Evolutionary conservation across 2,329 filamentous ascomycete genomes (phyloP).

Genomic region (Dothideomycetes sp.): DNA sequence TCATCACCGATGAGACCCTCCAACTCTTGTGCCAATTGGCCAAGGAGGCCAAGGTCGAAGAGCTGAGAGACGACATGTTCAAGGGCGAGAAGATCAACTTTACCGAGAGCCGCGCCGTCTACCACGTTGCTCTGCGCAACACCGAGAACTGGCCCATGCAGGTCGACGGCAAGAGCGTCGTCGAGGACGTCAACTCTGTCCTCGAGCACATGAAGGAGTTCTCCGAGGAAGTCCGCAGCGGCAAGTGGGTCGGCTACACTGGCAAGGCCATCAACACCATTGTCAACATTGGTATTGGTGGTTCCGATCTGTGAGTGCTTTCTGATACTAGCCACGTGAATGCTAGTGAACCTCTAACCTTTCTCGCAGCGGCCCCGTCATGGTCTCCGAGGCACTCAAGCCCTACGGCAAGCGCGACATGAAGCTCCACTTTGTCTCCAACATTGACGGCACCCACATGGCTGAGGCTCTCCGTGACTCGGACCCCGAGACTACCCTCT

Average conservation of each 20-base stretch:
- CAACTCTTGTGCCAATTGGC: conserved; percentile 80
- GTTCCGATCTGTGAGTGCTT: conserved; percentile 80
- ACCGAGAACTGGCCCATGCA: conserved; percentile 69
- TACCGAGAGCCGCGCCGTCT: conserved; percentile 91
- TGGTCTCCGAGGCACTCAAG: conserved; percentile 97
- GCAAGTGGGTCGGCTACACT: conserved; percentile 93
- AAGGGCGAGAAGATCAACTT: conserved; percentile 98
- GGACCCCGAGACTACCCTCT: conserved; percentile 95
- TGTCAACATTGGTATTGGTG: conserved; percentile 95
- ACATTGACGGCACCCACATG: conserved; percentile 98
- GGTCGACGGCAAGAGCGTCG: conserved; percentile 87
- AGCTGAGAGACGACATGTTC: conserved; percentile 97
- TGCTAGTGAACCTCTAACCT: no score
- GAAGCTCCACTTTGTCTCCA: conserved; percentile 96
- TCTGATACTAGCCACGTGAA: no score
- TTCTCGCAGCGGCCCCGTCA: conserved; percentile 73
- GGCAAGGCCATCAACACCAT: conserved; percentile 97
- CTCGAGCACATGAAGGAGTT: conserved; percentile 98
- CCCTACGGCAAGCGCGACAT: conserved; percentile 78
- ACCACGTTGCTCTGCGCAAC: conserved; percentile 91
- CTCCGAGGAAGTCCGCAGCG: conserved; percentile 85
- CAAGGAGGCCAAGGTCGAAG: conserved; percentile 80
- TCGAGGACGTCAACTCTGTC: conserved; percentile 84
- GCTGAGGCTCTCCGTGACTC: conserved; percentile 82
- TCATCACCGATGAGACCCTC: conserved; percentile 86